phyloP scores from a whole-genome alignment of 495 filamentous ascomycete genomes.

The Parathielavia appendiculata region DNA sequence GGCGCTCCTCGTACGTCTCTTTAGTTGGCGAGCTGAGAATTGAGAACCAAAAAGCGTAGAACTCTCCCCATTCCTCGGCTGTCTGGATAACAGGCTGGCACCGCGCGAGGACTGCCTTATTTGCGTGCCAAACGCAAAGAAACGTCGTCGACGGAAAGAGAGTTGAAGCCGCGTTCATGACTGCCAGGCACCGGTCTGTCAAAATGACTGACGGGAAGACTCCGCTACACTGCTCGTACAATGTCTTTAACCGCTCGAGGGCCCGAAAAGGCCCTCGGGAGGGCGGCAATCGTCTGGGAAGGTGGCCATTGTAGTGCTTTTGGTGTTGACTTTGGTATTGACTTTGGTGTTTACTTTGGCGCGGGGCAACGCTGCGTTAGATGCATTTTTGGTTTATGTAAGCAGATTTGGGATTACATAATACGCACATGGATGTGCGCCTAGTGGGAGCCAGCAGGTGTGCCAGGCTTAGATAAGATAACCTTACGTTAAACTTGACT shows the following conservation, averaged over 20 bases:
- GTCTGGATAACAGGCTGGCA: background rate
- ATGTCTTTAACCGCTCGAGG: background rate
- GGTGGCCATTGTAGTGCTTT: background rate
- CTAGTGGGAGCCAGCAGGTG: background rate
- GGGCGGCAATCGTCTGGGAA: background rate
- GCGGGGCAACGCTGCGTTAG: background rate
- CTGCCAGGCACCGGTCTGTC: background rate
- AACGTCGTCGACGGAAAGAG: background rate
- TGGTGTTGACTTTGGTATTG: background rate
- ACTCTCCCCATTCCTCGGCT: background rate
- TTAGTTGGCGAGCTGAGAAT: background rate
- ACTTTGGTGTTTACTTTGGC: background rate
- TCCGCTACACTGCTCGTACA: background rate
- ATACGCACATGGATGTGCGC: background rate
- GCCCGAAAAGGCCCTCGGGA: background rate
- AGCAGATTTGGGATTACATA: background rate
- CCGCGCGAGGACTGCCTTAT: background rate
- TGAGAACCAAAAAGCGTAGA: conserved; percentile 1
- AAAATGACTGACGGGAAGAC: background rate
- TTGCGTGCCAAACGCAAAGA: background rate
- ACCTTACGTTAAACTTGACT: too few relatives aligned
- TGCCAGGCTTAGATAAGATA: too few relatives aligned
- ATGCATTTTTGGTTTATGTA: background rate
- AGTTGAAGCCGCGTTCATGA: background rate
- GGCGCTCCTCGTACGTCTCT: background rate